Evolutionary conservation across 2,329 filamentous ascomycete species (phyloP), one percentile per base, ranked within the genome.

Genomic region (Aspergillus calidoustus): DNA sequence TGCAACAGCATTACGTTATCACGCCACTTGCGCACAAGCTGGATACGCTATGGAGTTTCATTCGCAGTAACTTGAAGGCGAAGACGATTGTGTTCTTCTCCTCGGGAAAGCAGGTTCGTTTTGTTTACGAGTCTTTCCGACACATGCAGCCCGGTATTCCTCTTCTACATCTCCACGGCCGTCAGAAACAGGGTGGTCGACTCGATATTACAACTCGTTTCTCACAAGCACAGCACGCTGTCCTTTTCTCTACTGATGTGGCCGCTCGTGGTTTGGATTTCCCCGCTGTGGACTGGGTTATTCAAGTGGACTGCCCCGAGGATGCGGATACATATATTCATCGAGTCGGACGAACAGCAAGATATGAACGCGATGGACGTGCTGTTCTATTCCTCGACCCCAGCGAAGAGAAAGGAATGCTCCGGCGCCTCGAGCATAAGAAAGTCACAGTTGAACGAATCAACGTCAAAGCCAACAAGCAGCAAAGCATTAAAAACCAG

Each of bases 291-390:
- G 95, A 99, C 76, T 99, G 95, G 91, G 95, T 99, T 5, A 92
- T 99, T n/a, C 95, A 99, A 74, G 85, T 92, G n/a, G 95, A 99
- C 76, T 96, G 92, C 68, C 95, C 95, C 0, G 95, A 99, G 76
- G 94, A 99, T 75, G 91, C 91, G 4, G 95, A 98, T 72, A 99
- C 95, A 0, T 99, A 99, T 72, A 98, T 99, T 68, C 95, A 99
- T 78, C 88, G 95, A 62, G 94, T 97, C 4, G 95, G 95, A 1
- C 87, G 95, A 31, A 98, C 95, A 19, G 95, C 95, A n/a, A 87
- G 94, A 23, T 98, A 96, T 76, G 90, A 97, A 71, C 90, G 91
- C 66, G 87, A 92, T 57, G 95, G 95, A 7, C 88, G 90, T 44
- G 94, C 95, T 1, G 92, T 98, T 0, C 77, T 99, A 0, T 97